Percentiles rank a stretch among this genome's conserved stretches.
phyloP scores from a whole-genome alignment of 78 protist genomes.

The Dictyostelium firmibasis region DNA sequence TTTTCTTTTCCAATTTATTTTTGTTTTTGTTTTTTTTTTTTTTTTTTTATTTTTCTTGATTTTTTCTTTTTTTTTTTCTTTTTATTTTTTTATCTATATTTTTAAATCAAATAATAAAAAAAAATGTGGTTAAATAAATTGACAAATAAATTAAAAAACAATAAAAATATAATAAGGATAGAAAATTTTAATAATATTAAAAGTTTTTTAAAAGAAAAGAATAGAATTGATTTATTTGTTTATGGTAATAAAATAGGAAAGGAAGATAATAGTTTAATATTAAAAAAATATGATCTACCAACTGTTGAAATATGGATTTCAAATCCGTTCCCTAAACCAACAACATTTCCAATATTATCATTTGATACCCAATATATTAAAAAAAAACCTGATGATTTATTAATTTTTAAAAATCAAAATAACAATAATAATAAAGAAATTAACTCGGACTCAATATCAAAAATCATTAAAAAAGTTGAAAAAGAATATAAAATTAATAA shows the following conservation, averaged over 20 bases:
- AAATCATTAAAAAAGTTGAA: too few species aligned
- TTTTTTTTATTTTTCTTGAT: neutral
- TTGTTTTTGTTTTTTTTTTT: neutral
- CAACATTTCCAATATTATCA: neutral
- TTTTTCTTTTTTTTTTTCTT: neutral
- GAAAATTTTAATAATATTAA: neutral
- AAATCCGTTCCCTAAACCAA: neutral
- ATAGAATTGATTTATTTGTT: neutral
- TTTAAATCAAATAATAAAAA: neutral
- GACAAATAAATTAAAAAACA: too few species aligned
- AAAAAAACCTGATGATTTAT: neutral
- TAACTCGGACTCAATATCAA: too few species aligned
- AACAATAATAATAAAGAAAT: too few species aligned
- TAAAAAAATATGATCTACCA: neutral
- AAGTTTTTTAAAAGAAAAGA: neutral
- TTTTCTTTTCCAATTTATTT: neutral
- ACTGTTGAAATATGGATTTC: neutral
- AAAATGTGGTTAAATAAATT: neutral
- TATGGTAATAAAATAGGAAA: neutral
- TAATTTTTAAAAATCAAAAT: too few species aligned
- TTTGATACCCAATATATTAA: neutral
- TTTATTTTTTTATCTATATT: neutral
- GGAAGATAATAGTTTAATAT: neutral
- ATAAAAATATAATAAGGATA: neutral
- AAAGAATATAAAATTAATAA: too few species aligned